A percentile compares a stretch with the other conserved stretches of the same genome.
phyloP scores from a whole-genome alignment of 345 rosid species.

The Theobroma cacao region DNA sequence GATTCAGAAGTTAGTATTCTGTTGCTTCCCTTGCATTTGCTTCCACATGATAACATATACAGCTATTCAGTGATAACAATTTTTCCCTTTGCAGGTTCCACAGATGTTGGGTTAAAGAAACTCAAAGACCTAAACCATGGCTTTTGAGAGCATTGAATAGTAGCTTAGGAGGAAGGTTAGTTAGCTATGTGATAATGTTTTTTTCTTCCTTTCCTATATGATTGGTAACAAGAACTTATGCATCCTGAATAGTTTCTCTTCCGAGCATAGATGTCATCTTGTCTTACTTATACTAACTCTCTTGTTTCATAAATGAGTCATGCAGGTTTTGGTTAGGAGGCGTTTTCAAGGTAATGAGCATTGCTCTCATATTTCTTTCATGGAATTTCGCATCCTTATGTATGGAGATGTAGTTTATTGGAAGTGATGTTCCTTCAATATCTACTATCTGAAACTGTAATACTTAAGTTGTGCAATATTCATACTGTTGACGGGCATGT shows the following conservation, averaged over 20 bases:
- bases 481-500: not conserved
- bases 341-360: slow-evolving; percentile 65
- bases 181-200: not conserved
- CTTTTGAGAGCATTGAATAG: slow-evolving; percentile 81
- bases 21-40: slow-evolving; percentile 20
- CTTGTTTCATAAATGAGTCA: slow-evolving; percentile 9
- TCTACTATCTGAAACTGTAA: not conserved
- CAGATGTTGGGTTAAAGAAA: slow-evolving; percentile 73
- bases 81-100: slow-evolving; percentile 56
- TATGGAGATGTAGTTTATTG: not conserved
- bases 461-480: not conserved
- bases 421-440: not conserved
- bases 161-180: slow-evolving; percentile 83
- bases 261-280: not conserved
- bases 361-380: not conserved
- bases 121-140: slow-evolving; percentile 69
- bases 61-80: not conserved
- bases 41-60: not conserved
- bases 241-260: not conserved
- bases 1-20: slow-evolving; percentile 46
- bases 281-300: not conserved
- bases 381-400: not conserved
- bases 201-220: not conserved
- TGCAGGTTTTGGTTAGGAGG: slow-evolving; percentile 94
- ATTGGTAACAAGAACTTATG: not conserved